Evolutionary conservation across 352 stramenopile genomes (phyloP), one percentile per base, ranked within the genome.

Genomic region (Aphanomyces cochlioides): DNA sequence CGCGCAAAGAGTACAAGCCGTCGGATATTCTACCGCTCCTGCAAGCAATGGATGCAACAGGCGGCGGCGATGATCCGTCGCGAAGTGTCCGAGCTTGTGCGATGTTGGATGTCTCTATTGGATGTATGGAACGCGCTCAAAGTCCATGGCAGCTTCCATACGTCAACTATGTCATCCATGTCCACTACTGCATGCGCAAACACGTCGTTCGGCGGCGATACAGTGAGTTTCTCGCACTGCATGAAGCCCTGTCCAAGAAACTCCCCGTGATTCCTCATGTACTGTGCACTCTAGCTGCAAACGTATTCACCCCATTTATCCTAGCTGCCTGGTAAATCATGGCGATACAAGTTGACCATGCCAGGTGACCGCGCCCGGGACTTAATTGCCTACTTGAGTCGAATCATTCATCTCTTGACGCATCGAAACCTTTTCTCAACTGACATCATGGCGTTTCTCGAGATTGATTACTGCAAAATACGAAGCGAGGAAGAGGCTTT

Each of bases 371-470:
- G 73, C 40, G 84, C 71, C 50, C 78, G 69, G 53, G 63, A 34
- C 53, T 67, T 91, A 7, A 75, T 78, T 0, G 53, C 67, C 13
- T 91, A 91, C 63, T 67, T 91, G 28, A 73, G 75, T 15, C 80
- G 84, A 2, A 77, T 91, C 40, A 81, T 82, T 45, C 72, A 71
- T 17, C 74, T 87, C 73, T 71, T 91, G n/a, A 72, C 77, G 38
- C 74, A 76, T 17, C 79, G 82, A 28, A 77, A 79, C 0, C 73
- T 88, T 28, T 91, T 86, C 56, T 89, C 82, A 0, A 50, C 84
- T 1, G 80, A 91, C 73, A 76, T 91, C 34, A 88, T 90, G 82
- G 75, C 74, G 19, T 91, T 90, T 72, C 75, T 91, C 1, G 84
- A 87, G 36, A 81, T 91, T 50, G 79, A 90, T 58, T 79, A 77